These are phyloP conservation scores for Alternaria metachromatica DNA, from an alignment of 2,329 filamentous ascomycete genomes.

Conservation along the genomic window DNA sequence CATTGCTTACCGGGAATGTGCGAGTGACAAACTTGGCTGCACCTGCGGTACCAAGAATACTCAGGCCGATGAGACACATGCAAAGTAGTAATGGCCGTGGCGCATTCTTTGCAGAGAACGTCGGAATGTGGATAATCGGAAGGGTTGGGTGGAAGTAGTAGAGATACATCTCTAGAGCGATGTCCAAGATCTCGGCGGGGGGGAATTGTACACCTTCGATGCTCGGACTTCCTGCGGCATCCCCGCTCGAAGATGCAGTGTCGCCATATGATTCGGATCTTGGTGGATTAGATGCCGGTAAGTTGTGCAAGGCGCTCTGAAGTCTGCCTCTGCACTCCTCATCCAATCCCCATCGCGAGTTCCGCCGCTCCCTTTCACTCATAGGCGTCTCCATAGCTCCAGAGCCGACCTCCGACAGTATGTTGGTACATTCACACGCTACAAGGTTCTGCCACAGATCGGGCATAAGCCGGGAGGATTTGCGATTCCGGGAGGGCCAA, in stretches of 20 bases:
- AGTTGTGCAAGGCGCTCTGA: conserved; percentile 37
- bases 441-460: conserved; percentile 45
- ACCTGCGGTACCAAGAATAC: conserved; percentile 59
- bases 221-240: conserved; percentile 35
- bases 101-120: conserved; percentile 59
- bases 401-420: conserved; percentile 42
- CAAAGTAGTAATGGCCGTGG: conserved; percentile 56
- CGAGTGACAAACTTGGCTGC: conserved; percentile 58
- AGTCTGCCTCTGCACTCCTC: conserved; percentile 52
- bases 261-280: conserved; percentile 39
- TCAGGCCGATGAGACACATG: conserved; percentile 62
- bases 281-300: conserved; percentile 25
- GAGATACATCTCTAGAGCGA: conserved; percentile 61
- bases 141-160: conserved; percentile 61
- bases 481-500: conserved; percentile 45
- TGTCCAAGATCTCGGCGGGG: conserved; percentile 61
- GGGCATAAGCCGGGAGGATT: conserved; percentile 41
- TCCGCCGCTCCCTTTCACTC: conserved; percentile 38
- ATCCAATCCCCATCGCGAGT: conserved; percentile 47
- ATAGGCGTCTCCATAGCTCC: conserved; percentile 32
- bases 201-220: conserved; percentile 49
- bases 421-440: conserved; percentile 40
- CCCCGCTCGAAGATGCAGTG: conserved; percentile 41
- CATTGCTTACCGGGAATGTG: conserved; percentile 50
- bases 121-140: conserved; percentile 61